Base-by-base conservation (phyloP, 179 eudicot genomes). In the Pouteria campechiana region DNA sequence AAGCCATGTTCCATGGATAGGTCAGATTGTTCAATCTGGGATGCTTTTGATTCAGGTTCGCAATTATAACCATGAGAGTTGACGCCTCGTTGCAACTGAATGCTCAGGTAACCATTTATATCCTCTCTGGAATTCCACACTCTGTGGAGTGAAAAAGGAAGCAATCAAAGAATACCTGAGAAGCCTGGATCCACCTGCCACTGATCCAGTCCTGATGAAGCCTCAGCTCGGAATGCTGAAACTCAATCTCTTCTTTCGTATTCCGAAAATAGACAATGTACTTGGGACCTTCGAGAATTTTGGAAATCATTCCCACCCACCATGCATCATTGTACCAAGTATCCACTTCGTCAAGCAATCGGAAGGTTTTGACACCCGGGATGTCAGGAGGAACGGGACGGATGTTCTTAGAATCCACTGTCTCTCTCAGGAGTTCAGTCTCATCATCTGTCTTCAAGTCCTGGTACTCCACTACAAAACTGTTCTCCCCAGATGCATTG, bases 301-400 rank as follows among this genome's bases (percentile, higher is more conserved):
- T 43, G 42, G 48, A 48, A 32, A 75, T 42, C 24, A 44, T 55
- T 38, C 83, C 83, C 50, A 63, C 56, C 72, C 70, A 65, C 83
- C 88, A 79, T 12, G 67, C 73, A 11, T 59, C 66, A 37, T 67
- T 37, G 37, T 52, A 50, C 74, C 76, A 75, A 50, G 68, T 83
- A 52, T 72, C 80, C 23, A 79, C 79, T 53, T 61, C 54, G 41
- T 79, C 64, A 32, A 46, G 37, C 7, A 37, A 62, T 54, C 38
- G 50, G 41, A 42, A 75, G 7, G 28, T 55, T 16, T 42, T 32
- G 41, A 17, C 28, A 2, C 50, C 58, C 59, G 48, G 44, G 29
- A 50, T 32, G 12, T 72, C 48, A 14, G 73, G 77, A 6, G 83
- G 80, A 44, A 21, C 46, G 41, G 81, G 78, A 65, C 89, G 73